Base-by-base conservation (phyloP, 192 early-diverging fungal species). In the Haplosporangium gracile region DNA sequence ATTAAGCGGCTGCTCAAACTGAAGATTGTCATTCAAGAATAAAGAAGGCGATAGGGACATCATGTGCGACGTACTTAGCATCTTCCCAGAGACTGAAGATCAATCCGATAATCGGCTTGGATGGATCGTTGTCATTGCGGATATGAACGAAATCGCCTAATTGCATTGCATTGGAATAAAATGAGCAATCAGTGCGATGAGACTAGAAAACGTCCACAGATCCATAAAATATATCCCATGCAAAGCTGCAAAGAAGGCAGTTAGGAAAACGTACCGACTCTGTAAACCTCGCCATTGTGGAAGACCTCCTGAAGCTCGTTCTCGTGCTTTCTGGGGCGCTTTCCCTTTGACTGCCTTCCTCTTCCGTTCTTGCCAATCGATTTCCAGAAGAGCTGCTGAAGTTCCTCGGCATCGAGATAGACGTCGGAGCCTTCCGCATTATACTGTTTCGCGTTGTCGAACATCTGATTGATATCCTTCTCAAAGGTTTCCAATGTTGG, bases 351-450 rank as follows among this genome's bases (percentile, higher is more conserved):
- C 8, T 70, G 68, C 36, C 71, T 40, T 72, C 57, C 77, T 26
- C 69, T 29, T 36, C 49, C 49, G 16, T 78, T 60, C 42, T 78
- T 78, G 29, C 77, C 77, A 55, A 78, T 78, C 51, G 57, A 38
- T 34, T 39, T 78, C 68, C 69, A 78, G 51, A 78, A 78, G 4
- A 78, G 77, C 40, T 57, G 69, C 45, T 75, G 29, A 47, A 92
- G 78, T 57, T 88, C 82, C 45, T 92, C 87, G 1, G 98, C 97
- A 82, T 99, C 97, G 26, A 93, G 83, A 88, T 95, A 98, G 0
- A 99, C 95, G 53, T 91, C 88, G 29, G 97, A 97, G 13, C 94
- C 96, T 72, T 97, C 95, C 82, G 95, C 91, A 81, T 99, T 99
- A 84, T 96, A 99, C 16, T 90, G 94, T 88, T 93, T 93, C 29